These are phyloP conservation scores for Malus sylvestris DNA, from an alignment of 306 rosid genomes.

Conservation along the genomic window DNA sequence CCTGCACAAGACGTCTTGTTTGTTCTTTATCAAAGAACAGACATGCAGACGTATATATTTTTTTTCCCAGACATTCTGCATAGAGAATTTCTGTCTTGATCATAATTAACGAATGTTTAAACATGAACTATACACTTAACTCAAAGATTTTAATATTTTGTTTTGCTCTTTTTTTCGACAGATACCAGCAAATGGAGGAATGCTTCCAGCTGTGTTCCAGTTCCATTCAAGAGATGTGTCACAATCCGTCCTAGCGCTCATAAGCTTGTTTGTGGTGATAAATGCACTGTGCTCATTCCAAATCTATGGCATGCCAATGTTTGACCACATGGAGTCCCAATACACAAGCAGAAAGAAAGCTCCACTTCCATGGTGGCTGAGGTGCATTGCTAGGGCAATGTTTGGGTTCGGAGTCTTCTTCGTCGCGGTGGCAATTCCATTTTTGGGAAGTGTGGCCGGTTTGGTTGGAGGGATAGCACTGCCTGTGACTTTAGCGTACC, in stretches of 20 bases:
- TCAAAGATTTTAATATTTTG: background rate
- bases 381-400: constrained; percentile 21
- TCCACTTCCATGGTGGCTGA: constrained; percentile 47
- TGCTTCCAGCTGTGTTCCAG: constrained; percentile 29
- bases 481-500: constrained; percentile 50
- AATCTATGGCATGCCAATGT: constrained; percentile 51
- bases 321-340: constrained; percentile 40
- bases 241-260: constrained; percentile 24
- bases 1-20: background rate
- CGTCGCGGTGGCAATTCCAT: constrained; percentile 36
- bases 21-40: background rate
- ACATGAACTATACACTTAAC: background rate
- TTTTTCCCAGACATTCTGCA: too few species aligned
- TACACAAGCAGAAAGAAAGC: constrained; percentile 39
- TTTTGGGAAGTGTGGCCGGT: constrained; percentile 39
- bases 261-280: constrained; percentile 34
- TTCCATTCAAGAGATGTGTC: constrained; percentile 33
- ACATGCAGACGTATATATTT: background rate
- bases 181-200: constrained; percentile 48
- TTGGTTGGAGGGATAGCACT: constrained; percentile 43
- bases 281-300: constrained; percentile 43
- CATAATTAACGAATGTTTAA: background rate
- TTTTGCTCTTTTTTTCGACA: background rate
- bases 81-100: background rate
- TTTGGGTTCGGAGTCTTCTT: constrained; percentile 35